Evolutionary conservation across 2,329 filamentous ascomycete species (phyloP).

Genomic region (Celoporthe dispersa): DNA sequence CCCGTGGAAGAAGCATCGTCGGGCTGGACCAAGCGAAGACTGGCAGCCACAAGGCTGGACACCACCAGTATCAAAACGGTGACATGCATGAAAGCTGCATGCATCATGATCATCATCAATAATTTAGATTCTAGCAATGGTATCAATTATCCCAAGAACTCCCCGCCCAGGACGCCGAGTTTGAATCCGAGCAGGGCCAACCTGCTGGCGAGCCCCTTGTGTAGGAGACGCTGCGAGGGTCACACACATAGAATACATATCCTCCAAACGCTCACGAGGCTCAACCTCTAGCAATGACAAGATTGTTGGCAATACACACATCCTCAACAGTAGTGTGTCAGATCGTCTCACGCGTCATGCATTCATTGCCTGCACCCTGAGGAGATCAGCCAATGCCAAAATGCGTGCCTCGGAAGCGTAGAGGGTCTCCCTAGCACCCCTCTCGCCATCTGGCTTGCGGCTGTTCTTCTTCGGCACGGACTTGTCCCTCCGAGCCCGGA

Average conservation of each 20-base stretch:
- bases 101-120: conserved; percentile 8
- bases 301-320: not conserved
- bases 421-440: conserved; percentile 24
- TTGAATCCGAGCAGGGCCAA: not conserved
- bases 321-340: not conserved
- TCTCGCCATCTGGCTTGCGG: conserved; percentile 33
- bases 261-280: not conserved
- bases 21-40: conserved; percentile 62
- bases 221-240: not conserved
- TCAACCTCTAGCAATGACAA: conserved; percentile 3
- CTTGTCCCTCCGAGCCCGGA: conserved; percentile 54
- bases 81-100: conserved; percentile 12
- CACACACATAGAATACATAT: not conserved
- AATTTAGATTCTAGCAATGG: not conserved
- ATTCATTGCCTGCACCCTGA: conserved; percentile 14
- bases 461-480: conserved; percentile 46
- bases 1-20: conserved; percentile 61
- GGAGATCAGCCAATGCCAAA: conserved; percentile 13
- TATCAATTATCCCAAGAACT: not conserved
- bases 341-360: not conserved
- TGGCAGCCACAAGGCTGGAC: conserved; percentile 71
- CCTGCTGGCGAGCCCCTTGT: not conserved
- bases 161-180: conserved; percentile 10
- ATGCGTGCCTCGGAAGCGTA: conserved; percentile 25
- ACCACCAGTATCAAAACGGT: conserved; percentile 41